Evolutionary conservation across 805 yeast species (phyloP).

Genomic region (Yarrowia osloensis): DNA sequence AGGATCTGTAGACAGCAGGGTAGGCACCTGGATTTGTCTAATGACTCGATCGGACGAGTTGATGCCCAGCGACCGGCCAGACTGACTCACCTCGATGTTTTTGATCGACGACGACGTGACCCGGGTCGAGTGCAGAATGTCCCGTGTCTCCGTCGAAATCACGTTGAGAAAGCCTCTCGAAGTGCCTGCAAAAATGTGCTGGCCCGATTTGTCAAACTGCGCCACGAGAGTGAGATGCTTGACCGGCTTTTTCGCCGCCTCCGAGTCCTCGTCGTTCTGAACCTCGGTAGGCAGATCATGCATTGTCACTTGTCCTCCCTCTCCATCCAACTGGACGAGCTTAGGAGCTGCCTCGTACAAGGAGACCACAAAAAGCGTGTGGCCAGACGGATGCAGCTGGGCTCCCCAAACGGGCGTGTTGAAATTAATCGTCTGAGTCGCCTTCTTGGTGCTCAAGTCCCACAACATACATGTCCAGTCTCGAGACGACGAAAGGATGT

Average conservation of each 20-base stretch:
- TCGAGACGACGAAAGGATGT: conserved; percentile 66
- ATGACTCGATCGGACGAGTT: conserved; percentile 43
- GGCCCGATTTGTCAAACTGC: conserved; percentile 56
- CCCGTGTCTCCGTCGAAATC: conserved; percentile 34
- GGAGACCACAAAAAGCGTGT: conserved; percentile 57
- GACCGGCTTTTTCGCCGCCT: conserved; percentile 32
- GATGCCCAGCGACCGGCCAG: conserved; percentile 44
- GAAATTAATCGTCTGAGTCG: conserved; percentile 52
- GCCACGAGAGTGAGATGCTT: conserved; percentile 52
- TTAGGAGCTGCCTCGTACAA: conserved; percentile 64
- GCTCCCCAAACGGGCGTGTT: conserved; percentile 78
- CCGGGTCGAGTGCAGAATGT: conserved; percentile 53
- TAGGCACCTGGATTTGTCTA: conserved; percentile 41
- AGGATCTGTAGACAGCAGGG: conserved; percentile 40
- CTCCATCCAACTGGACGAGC: conserved; percentile 46
- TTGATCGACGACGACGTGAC: conserved; percentile 73
- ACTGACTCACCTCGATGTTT: conserved; percentile 71
- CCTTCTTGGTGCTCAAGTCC: conserved; percentile 58
- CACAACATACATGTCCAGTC: conserved; percentile 84
- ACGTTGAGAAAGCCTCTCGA: conserved; percentile 76
- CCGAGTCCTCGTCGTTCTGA: background rate
- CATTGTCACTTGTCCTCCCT: conserved; percentile 33
- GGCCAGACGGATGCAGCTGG: conserved; percentile 53
- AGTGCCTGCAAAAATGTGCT: conserved; percentile 69
- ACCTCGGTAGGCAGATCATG: conserved; percentile 24